Base-by-base conservation (phyloP, 2,329 filamentous ascomycete species). In the Xylaria sp. region DNA sequence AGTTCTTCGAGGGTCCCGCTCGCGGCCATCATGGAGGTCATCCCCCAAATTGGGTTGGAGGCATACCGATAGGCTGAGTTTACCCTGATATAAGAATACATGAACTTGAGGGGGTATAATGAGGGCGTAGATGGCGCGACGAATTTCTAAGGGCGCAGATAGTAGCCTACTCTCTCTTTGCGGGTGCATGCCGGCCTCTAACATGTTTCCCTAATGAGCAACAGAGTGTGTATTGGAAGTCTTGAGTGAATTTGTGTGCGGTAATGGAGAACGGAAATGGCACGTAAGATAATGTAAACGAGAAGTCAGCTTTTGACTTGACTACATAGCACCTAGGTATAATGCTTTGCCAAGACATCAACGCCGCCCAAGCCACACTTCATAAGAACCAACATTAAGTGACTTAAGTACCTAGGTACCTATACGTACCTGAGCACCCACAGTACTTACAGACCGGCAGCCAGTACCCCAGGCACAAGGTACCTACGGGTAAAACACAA, bases 21-120 rank as follows among this genome's bases (percentile, higher is more conserved):
- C 56, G 31, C 39, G 39, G 7, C 41, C 56, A 20, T 59, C 56
- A 13, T 59, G 56, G 13, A 15, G 1, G 25, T 59, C 39, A 20
- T 59, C 56, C 20, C 56, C 56, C 7, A 59, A 59, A 18, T 59
- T 31, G 8, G 56, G 56, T 18, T 59, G 18, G 13, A 59, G 56
- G 41, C 56, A 59, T 31, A 48, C 7, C n/a, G 41, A 59, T 6
- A 59, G 25, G 23, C 39, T 13, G 31, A 48, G 51, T 8, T 13
- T 54, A n/a, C 51, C 51, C 51, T n/a, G 51, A 12, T 15, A 54
- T 2, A 54, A 5, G 31, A 59, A 59, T 2, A 20, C 23, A 41
- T 59, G 41, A 10, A 59, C 5, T 59, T 59, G 23, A 48, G 12
- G 5, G 15, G 56, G 56, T 10, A 48, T 12, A 15, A 48, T 6